Base-by-base conservation (phyloP, 2,329 filamentous ascomycete genomes). In the Colletotrichum costaricense region DNA sequence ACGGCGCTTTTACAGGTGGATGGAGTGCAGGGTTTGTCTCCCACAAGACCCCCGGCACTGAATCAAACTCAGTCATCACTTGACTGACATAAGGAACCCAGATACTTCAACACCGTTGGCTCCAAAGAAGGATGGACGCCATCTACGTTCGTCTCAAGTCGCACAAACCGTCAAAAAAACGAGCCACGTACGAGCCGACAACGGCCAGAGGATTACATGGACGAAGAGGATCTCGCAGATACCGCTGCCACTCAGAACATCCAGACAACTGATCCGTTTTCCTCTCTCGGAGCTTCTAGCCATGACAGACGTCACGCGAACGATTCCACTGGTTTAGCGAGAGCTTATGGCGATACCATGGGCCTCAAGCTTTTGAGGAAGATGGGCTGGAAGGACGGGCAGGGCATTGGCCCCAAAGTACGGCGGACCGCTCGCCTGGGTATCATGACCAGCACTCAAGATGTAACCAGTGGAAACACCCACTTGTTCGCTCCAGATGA, bases 91-190 rank as follows among this genome's bases (percentile, higher is more conserved):
- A 79, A 76, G 73, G 77, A 78, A 76, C 33, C 19, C 82, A 96
- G 94, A 77, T 98, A 98, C 84, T 98, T 97, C 85, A 99, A 99
- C 82, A 98, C 95, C 5, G 97, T 98, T 77, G 97, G 97, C 66
- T 98, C 96, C 69, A 98, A 98, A 83, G 96, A 99, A 87, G 97
- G 97, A 85, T 99, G 96, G 96, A 93, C 94, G 0, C 97, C 97
- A 2, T 92, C 94, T 26, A 93, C 94, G 0, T 99, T 98, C 82
- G 92, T 97, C 11, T 98, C 96, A 7, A 98, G 95, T 64, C 93
- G 97, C 28, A 86, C 90, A 52, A 94, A 94, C 78, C 93, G 95
- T 69, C 91, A 89, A 76, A 94, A 94, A 79, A 90, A 93, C 85
- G 87, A 86, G 42, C 72, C 63, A n/a, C 87, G 89, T 75, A 77